phyloP scores from a whole-genome alignment of 1,284 basidiomycete genomes.

The Cystobasidium slooffiae region DNA sequence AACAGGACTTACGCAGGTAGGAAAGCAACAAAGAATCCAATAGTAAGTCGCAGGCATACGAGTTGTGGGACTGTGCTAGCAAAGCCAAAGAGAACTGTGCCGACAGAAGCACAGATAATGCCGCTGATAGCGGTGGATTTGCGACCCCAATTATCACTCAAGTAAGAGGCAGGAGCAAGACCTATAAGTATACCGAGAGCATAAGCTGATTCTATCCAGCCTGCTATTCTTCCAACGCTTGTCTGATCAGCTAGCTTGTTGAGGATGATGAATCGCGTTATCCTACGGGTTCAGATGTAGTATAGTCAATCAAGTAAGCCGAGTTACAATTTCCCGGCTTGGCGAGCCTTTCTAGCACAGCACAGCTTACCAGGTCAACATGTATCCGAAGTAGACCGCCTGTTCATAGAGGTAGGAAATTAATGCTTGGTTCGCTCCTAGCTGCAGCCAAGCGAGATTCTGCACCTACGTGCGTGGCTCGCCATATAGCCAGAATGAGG shows the following conservation, averaged over 20 bases:
- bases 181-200: conserved; percentile 16
- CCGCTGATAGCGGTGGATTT: conserved; percentile 9
- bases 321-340: no score
- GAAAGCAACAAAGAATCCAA: conserved; percentile 24
- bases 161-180: conserved; percentile 9
- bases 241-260: not conserved
- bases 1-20: conserved; percentile 21
- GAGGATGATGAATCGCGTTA: conserved; percentile 2
- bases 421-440: no score
- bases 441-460: not conserved
- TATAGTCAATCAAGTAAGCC: no score
- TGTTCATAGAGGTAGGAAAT: not conserved
- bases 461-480: conserved; percentile 4
- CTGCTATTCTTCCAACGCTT: conserved; percentile 20
- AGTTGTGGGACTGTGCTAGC: conserved; percentile 3
- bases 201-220: conserved; percentile 27
- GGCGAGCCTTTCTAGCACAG: no score
- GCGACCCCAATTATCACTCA: conserved; percentile 16
- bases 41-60: not conserved
- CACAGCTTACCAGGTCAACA: conserved; percentile 6
- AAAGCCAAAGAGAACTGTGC: conserved; percentile 18
- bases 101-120: not conserved
- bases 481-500: conserved; percentile 2
- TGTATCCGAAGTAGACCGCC: conserved; percentile 25
- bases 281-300: not conserved